Base-by-base conservation (phyloP, 2,329 filamentous ascomycete species). In the Leptographium lundbergii region DNA sequence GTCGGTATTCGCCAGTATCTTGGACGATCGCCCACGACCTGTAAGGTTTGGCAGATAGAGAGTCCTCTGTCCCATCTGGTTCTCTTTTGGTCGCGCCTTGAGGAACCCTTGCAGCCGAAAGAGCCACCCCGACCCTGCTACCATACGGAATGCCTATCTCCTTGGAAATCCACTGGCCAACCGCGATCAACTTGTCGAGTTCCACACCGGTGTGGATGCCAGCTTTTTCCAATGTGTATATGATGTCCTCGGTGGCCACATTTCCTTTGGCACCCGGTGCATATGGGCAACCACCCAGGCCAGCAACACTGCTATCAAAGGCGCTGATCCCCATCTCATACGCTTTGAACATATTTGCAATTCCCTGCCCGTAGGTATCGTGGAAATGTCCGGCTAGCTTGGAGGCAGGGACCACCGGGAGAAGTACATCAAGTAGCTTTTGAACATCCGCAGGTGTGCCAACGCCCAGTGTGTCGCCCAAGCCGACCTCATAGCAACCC, bases 271-370 rank as follows among this genome's bases (percentile, higher is more conserved):
- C 56, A 24, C 56, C 56, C 47, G 56, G 56, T 25, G 56, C 56
- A 34, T 39, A 57, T 5, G 56, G 56, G 34, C 56, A 57, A 13
- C 56, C 56, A 32, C 56, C 56, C 2, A 57, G 47, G 13, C 56
- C 56, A 13, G 56, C 56, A 7, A 57, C 47, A 32, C 56, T 57
- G 56, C 56, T 57, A 32, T 57, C 56, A 52, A 57, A 57, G n/a
- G n/a, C 29, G 29, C 56, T 47, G 14, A 57, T 24, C 27, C 56
- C 56, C 29, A 36, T 39, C 1, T 57, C 34, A 39, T 57, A 57
- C 6, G 56, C 29, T 22, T 52, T 29, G 29, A 36, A 2, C 13
- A 57, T 34, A 47, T 57, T 57, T 32, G 17, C 56, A 14, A 57
- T 29, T 4, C 29, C 56, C 47, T 57, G 56, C 2, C 56, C 56